Base-by-base conservation (phyloP, 179 eudicot genomes). In the Sideroxylon spinosum region DNA sequence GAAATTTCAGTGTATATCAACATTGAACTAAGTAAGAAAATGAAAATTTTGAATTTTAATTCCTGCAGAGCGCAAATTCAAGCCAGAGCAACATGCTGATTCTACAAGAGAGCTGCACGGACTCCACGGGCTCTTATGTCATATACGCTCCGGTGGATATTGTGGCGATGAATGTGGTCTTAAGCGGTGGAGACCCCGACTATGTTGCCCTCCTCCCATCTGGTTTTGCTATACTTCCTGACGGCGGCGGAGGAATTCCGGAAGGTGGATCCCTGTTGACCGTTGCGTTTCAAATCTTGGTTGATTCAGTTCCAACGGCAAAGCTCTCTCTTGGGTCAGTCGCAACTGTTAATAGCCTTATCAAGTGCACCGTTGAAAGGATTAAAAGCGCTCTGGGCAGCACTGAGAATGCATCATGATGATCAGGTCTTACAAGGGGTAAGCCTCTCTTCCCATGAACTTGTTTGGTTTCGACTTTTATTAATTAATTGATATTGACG, bases 241-340 rank as follows among this genome's bases (percentile, higher is more conserved):
- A 87, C 61, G 90, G 92, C 25, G 82, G 82, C 3, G 82, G 29
- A 12, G 85, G 83, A 48, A 63, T 59, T 68, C 73, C 75, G 20
- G 95, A 87, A 56, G 82, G 50, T 5, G 93, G 91, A 0, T 93
- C 98, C 1, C 85, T 95, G 52, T 84, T 95, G 9, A 95, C 98
- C 0, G 98, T 95, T 8, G 98, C 98, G 0, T 95, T 95, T 74
- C 98, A 95, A 83, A 95, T 95, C 75, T 69, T 95, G 63, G 98
- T 95, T 25, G 98, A 95, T 81, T 95, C 98, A 10, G 92, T 92
- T 65, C 98, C 98, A 6, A 93, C 98, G 11, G 98, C 98, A n/a
- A 90, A 90, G 88, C 91, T 90, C 53, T 90, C 94, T 37, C 83
- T 91, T n/a, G 94, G 94, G 5, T 91, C 94, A 13, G 92, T 91